Conservation (phyloP, 306 rosid genomes). For the Hylodesmum podocarpum region DNA sequence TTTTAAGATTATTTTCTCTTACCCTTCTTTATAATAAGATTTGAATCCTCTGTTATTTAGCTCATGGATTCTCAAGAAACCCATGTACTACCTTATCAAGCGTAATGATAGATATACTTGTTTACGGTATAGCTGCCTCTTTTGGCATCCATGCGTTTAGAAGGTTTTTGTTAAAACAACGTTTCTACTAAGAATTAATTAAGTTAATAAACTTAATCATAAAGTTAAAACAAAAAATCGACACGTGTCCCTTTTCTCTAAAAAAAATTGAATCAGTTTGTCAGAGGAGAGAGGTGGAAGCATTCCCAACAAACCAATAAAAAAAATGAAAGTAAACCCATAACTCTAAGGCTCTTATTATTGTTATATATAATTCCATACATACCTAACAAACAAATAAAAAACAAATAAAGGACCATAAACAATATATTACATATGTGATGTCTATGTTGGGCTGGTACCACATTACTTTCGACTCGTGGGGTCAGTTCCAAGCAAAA, state of each 20-base stretch:
- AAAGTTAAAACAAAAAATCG: too few relatives aligned
- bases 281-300: background rate
- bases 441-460: background rate
- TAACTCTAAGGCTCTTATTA: background rate
- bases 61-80: background rate
- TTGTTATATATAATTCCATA: background rate
- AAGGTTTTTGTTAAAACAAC: background rate
- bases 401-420: background rate
- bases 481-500: background rate
- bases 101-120: background rate
- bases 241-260: background rate
- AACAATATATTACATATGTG: too few relatives aligned
- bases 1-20: too few relatives aligned
- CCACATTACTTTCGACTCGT: background rate
- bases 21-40: too few relatives aligned
- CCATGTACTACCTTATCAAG: background rate
- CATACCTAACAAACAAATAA: background rate
- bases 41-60: too few relatives aligned
- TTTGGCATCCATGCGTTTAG: background rate
- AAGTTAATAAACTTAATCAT: too few relatives aligned
- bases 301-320: background rate
- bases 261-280: background rate
- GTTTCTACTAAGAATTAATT: background rate
- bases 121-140: background rate
- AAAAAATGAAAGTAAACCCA: background rate